These are phyloP conservation scores for Colletotrichum noveboracense DNA, from an alignment of 2,329 filamentous ascomycete genomes.

Conservation along the genomic window DNA sequence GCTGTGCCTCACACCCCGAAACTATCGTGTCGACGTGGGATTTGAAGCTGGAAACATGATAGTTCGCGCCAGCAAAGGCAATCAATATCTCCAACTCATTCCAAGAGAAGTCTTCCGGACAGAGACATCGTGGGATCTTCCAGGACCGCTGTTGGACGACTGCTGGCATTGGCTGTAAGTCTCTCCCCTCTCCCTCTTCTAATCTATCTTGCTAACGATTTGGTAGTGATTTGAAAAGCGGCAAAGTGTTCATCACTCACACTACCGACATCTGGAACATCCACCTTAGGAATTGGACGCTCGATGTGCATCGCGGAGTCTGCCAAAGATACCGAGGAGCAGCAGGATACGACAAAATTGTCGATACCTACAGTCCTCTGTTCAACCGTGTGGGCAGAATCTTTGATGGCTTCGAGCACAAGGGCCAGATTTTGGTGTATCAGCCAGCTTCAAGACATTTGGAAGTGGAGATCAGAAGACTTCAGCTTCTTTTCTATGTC, in stretches of 20 bases:
- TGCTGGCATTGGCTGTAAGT: constrained; percentile 63
- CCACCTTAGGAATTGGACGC: constrained; percentile 33
- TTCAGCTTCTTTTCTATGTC: constrained; percentile 60
- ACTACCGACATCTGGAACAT: constrained; percentile 24
- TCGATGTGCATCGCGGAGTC: constrained; percentile 30
- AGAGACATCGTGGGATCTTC: constrained; percentile 49
- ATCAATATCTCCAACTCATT: constrained; percentile 31
- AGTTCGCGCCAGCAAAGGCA: constrained; percentile 41
- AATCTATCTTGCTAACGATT: background rate
- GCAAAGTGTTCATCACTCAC: constrained; percentile 26
- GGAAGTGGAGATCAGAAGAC: constrained; percentile 52
- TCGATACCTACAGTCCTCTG: constrained; percentile 53
- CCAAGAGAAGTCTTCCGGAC: constrained; percentile 33
- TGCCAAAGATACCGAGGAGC: constrained; percentile 18
- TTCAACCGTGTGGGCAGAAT: constrained; percentile 44
- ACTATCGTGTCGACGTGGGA: constrained; percentile 60
- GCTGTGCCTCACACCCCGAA: constrained; percentile 31
- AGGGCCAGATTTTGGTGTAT: constrained; percentile 46
- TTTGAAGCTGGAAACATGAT: constrained; percentile 43
- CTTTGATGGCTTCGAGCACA: constrained; percentile 56
- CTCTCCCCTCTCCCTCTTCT: background rate
- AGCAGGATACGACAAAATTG: constrained; percentile 33
- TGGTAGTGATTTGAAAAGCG: constrained; percentile 38
- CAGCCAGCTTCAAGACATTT: constrained; percentile 43
- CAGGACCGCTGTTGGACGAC: constrained; percentile 49